Base-by-base conservation (phyloP, 2,329 filamentous ascomycete species). In the Chalara sp. region DNA sequence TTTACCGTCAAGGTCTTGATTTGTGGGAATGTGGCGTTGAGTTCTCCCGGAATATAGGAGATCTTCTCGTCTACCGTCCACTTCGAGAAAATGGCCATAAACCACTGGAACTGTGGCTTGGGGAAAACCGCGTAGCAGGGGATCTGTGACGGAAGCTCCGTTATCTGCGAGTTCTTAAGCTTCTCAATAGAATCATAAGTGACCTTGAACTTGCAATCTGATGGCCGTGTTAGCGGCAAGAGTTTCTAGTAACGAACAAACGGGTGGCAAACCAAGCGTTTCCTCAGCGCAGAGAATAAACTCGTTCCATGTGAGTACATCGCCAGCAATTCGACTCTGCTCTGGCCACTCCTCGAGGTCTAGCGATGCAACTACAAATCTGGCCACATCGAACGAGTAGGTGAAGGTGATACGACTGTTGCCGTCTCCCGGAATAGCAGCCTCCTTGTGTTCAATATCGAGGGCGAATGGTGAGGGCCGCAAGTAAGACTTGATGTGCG, bases 251-350 rank as follows among this genome's bases (percentile, higher is more conserved):
- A 21, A 21, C 2, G 3, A 21, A 21, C 21, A 21, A 21, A 21
- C 21, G 21, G 21, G 21, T 21, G 21, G 3, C 21, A 21, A 21
- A 55, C 61, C 58, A 40, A 47, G 37, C 6, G 46, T 47, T 28
- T 53, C 45, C 30, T 63, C 56, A 6, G 57, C 58, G 2, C 61
- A 21, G 5, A n/a, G 29, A 28, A 64, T 35, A 8, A 64, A 50
- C 29, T 61, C 57, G 47, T 63, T 57, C 52, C 53, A 62, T 1
- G 53, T 62, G 6, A 54, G 32, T 32, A 54, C 52, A 11, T 63
- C 61, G 1, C 58, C 60, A 11, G 56, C 44, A 6, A 59, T 48
- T 2, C 52, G 40, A 30, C 44, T 56, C 32, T 51, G 52, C 32
- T 59, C 53, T 1, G 51, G 42, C 60, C 62, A 63, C 5, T 52